These are phyloP conservation scores for Onygenales sp. DNA, from an alignment of 2,329 filamentous ascomycete species.

Conservation along the genomic window DNA sequence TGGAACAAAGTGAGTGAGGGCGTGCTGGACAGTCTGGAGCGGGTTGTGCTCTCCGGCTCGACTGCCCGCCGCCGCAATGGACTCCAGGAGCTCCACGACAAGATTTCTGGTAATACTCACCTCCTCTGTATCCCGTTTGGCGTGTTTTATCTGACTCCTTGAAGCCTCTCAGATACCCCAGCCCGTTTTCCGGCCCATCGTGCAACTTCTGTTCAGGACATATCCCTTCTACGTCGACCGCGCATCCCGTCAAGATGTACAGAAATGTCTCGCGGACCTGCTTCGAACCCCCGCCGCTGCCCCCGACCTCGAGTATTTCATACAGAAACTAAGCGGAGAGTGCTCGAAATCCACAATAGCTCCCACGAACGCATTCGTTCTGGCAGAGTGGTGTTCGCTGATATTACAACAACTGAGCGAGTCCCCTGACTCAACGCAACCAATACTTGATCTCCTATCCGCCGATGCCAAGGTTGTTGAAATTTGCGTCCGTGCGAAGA, in stretches of 20 bases:
- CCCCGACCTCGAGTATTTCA: slow-evolving; percentile 44
- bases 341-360: slow-evolving; percentile 69
- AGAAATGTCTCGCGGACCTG: slow-evolving; percentile 65
- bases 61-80: slow-evolving; percentile 30
- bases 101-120: slow-evolving; percentile 26
- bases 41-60: slow-evolving; percentile 33
- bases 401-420: slow-evolving; percentile 62
- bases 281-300: slow-evolving; percentile 50
- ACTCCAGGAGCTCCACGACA: slow-evolving; percentile 36
- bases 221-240: slow-evolving; percentile 83
- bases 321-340: slow-evolving; percentile 60
- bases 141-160: background rate
- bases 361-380: slow-evolving; percentile 69
- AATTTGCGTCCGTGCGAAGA: slow-evolving; percentile 58
- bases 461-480: slow-evolving; percentile 67
- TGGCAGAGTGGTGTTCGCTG: slow-evolving; percentile 81
- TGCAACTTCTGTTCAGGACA: slow-evolving; percentile 73
- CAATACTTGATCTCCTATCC: slow-evolving; percentile 51
- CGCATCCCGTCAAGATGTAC: slow-evolving; percentile 70
- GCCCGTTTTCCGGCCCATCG: slow-evolving; percentile 35
- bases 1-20: slow-evolving; percentile 36
- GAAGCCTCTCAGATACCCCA: slow-evolving; percentile 25
- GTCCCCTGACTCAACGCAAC: slow-evolving; percentile 39
- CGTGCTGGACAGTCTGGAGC: slow-evolving; percentile 29
- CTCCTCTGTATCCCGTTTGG: slow-evolving; percentile 8